Evolutionary conservation across 2,329 filamentous ascomycete species (phyloP).

Genomic region (Penicillium sp.): DNA sequence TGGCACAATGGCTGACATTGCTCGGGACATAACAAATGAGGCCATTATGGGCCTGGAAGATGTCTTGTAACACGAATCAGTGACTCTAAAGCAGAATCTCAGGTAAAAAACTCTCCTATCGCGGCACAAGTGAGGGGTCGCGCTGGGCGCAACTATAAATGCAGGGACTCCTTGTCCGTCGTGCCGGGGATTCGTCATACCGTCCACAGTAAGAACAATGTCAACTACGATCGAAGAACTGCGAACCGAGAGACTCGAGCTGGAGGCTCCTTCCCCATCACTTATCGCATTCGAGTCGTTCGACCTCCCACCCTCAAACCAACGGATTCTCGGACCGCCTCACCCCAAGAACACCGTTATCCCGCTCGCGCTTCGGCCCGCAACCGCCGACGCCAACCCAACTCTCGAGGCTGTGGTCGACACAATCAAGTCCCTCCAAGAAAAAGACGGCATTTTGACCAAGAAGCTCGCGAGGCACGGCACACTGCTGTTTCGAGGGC

Average conservation of each 20-base stretch:
- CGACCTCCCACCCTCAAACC: constrained; percentile 41
- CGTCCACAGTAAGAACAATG: constrained; percentile 2
- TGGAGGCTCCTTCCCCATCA: constrained; percentile 17
- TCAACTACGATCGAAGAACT: constrained; percentile 2
- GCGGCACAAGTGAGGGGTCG: constrained; percentile 2
- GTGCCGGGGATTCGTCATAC: neutral
- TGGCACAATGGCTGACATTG: constrained; percentile 7
- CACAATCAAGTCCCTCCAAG: constrained; percentile 39
- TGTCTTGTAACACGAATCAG: constrained; percentile 1
- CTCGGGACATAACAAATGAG: neutral
- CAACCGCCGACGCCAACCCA: constrained; percentile 15
- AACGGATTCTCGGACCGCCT: constrained; percentile 40
- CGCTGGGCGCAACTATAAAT: neutral
- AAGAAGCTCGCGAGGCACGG: constrained; percentile 46
- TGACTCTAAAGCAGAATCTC: neutral
- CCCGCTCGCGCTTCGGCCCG: constrained; percentile 41
- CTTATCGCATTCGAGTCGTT: constrained; percentile 39
- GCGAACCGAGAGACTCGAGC: constrained; percentile 13
- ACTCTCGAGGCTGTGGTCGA: constrained; percentile 37
- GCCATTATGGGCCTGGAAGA: neutral
- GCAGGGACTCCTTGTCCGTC: neutral
- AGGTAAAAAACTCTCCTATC: neutral
- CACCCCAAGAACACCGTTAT: constrained; percentile 39
- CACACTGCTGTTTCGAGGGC: constrained; percentile 46
- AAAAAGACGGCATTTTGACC: constrained; percentile 36